Base-by-base conservation (phyloP, 2,329 filamentous ascomycete genomes). In the Ceratocystis variospora region DNA sequence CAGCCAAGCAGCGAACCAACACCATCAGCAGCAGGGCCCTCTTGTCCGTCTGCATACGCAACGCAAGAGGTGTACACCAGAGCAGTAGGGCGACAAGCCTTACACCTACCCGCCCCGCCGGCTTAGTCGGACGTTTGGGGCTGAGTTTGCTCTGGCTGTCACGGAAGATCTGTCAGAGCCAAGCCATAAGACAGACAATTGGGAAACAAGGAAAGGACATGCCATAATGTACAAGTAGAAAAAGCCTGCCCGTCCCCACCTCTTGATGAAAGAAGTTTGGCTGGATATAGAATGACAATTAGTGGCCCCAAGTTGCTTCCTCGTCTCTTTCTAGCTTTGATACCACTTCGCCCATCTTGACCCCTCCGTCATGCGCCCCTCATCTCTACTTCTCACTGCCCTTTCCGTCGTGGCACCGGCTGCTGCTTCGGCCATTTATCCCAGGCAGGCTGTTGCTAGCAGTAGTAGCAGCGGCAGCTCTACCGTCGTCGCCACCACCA, bases 321-420 rank as follows among this genome's bases (percentile, higher is more conserved):
- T 7, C 15, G 5, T 41, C 17, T 7, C 12, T 25, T 22, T 22
- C 28, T 33, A 22, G 15, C 12, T 37, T 46, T 1, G 4, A 8
- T 37, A 3, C 12, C 3, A 37, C 3, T 48, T 45, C 48, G 22
- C 22, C 12, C 15, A 28, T 44, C 7, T 8, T n/a, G 22, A 48
- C 50, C 48, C 33, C 15, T 41, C 31, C 41, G 62, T 17, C 17
- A 67, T 67, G 66, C 63, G 28, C 2, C 61, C 64, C 62, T 57
- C 63, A 12, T 44, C 57, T 8, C n/a, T 62, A 12, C 63, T 67
- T 10, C 22, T 45, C 4, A 17, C 46, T 10, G 33, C 65, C 12
- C 41, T 62, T 10, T 53, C 45, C 1, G 66, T 55, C 12, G 65
- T 57, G 15, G 57, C 63, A n/a, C 37, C 66, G 10, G 33, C 57